A percentile compares a stretch with the other conserved stretches of the same genome.
Evolutionary conservation across 495 filamentous ascomycete species (phyloP).

Genomic region (Aspergillus cavernicola): DNA sequence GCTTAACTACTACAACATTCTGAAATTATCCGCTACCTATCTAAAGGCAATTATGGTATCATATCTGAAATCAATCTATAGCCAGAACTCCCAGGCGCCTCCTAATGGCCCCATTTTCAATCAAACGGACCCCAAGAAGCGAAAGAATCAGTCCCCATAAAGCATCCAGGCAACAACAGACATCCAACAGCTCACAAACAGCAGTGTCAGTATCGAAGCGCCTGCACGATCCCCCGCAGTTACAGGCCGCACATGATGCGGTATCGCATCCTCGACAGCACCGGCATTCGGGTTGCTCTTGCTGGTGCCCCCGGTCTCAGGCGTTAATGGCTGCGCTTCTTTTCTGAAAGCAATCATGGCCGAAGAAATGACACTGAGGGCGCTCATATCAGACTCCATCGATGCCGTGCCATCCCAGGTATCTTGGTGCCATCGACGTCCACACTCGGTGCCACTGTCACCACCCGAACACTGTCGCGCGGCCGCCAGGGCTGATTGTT

Average conservation of each 20-base stretch:
- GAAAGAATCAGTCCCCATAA: neutral
- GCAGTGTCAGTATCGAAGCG: conserved; percentile 60
- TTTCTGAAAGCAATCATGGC: conserved; percentile 45
- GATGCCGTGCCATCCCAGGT: conserved; percentile 47
- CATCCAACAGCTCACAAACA: conserved; percentile 52
- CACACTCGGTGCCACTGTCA: conserved; percentile 46
- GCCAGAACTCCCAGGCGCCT: too few species aligned
- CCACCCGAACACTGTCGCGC: conserved; percentile 56
- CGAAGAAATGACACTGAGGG: conserved; percentile 54
- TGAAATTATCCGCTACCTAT: too few species aligned
- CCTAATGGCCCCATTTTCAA: too few species aligned
- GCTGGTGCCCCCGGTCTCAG: conserved; percentile 61
- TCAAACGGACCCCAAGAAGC: too few species aligned
- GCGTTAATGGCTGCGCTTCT: conserved; percentile 48
- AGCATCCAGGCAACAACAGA: conserved; percentile 38
- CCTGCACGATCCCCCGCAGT: conserved; percentile 57
- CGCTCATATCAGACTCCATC: conserved; percentile 58
- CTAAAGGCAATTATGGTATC: too few species aligned
- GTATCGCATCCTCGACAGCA: conserved; percentile 24
- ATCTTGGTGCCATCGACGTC: conserved; percentile 47
- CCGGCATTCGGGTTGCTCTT: conserved; percentile 59
- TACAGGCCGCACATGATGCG: conserved; percentile 33
- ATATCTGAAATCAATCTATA: too few species aligned
- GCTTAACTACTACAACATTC: too few species aligned
- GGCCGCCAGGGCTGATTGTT: conserved; percentile 55